Conservation (phyloP, 345 rosid species). For the Lagerstroemia speciosa region DNA sequence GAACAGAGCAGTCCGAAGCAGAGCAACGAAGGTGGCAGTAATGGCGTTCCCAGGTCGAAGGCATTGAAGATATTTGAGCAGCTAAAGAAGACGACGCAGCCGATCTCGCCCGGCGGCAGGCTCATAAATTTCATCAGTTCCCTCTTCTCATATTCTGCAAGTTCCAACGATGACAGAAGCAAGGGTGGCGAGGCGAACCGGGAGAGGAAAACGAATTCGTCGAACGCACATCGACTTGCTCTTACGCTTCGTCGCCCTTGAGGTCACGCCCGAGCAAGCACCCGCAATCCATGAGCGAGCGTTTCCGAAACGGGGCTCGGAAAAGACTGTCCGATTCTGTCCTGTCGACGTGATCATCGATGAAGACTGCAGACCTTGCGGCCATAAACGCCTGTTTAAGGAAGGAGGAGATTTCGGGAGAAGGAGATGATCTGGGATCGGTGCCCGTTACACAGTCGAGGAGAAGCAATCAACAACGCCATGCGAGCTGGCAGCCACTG, state of each 20-base stretch:
- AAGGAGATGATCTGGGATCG: slow-evolving; percentile 9
- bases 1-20: slow-evolving; percentile 10
- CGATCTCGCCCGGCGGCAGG: slow-evolving; percentile 73
- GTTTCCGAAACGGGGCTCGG: slow-evolving; percentile 41
- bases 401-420: slow-evolving; percentile 4
- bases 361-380: slow-evolving; percentile 44
- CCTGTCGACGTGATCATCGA: slow-evolving; percentile 60
- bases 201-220: slow-evolving; percentile 28
- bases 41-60: slow-evolving; percentile 28
- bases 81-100: slow-evolving; percentile 54
- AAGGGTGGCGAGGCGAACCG: slow-evolving; percentile 12
- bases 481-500: background rate
- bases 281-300: slow-evolving; percentile 41
- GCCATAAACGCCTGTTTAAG: slow-evolving; percentile 30
- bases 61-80: slow-evolving; percentile 41
- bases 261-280: slow-evolving; percentile 62
- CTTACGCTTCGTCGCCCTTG: slow-evolving; percentile 61
- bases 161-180: slow-evolving; percentile 1
- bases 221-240: slow-evolving; percentile 41
- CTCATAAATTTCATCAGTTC: slow-evolving; percentile 60
- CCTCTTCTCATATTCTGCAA: slow-evolving; percentile 28
- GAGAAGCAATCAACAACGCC: slow-evolving; percentile 20
- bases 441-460: slow-evolving; percentile 31
- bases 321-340: slow-evolving; percentile 55
- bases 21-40: slow-evolving; percentile 31